Evolutionary conservation across 768 basidiomycete species (phyloP).

Genomic region (Cyclocybe aegerita): DNA sequence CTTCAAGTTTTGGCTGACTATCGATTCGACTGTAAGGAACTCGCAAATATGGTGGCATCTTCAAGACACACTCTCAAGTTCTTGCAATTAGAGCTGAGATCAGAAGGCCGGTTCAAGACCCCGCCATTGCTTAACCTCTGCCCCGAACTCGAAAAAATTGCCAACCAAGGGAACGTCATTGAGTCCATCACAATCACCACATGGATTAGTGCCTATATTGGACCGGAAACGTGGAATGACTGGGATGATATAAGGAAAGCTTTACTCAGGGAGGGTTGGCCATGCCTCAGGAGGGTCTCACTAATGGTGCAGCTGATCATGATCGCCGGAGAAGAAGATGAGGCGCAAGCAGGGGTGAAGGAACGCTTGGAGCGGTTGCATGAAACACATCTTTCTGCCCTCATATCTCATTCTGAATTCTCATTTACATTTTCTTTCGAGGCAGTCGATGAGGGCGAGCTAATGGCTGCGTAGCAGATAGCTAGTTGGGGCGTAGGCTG

Average conservation of each 20-base stretch:
- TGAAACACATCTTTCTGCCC: too few species aligned
- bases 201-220: not conserved
- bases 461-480: too few species aligned
- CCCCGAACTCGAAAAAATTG: constrained; percentile 5
- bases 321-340: not conserved
- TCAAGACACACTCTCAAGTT: too few species aligned
- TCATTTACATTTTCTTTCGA: too few species aligned
- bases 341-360: not conserved
- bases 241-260: constrained; percentile 4
- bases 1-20: too few species aligned
- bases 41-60: too few species aligned
- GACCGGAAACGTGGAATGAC: not conserved
- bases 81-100: too few species aligned
- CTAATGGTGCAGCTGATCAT: not conserved
- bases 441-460: too few species aligned
- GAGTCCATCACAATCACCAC: constrained; percentile 1
- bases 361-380: not conserved
- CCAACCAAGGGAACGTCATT: not conserved
- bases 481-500: too few species aligned
- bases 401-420: too few species aligned
- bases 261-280: constrained; percentile 3
- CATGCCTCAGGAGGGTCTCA: constrained; percentile 1
- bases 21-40: too few species aligned
- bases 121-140: constrained; percentile 1
- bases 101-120: not conserved